Conservation (phyloP, 495 filamentous ascomycete species). For the Letharia columbiana region DNA sequence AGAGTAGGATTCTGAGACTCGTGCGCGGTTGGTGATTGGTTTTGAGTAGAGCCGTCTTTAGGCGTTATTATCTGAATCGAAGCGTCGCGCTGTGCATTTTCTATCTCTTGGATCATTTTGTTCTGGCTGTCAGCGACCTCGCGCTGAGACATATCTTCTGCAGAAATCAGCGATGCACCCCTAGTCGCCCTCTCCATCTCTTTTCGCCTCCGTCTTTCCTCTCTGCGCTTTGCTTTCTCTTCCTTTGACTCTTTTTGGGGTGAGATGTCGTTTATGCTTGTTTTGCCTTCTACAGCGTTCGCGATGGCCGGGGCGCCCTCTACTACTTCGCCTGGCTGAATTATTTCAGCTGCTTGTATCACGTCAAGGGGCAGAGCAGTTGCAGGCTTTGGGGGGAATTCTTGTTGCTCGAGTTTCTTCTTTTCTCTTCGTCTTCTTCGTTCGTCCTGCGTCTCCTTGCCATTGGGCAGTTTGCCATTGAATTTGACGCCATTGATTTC, state of each 20-base stretch:
- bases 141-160: not conserved
- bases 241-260: not conserved
- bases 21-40: not conserved
- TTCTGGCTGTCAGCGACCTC: not conserved
- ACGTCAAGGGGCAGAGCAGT: conserved; percentile 2
- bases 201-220: not conserved
- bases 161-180: not conserved
- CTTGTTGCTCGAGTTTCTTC: not conserved
- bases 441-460: not conserved
- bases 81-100: not conserved
- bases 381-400: not conserved
- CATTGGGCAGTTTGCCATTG: not conserved
- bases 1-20: not conserved
- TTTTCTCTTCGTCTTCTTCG: conserved; percentile 2
- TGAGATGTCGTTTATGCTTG: not conserved
- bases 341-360: conserved; percentile 3
- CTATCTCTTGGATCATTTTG: not conserved
- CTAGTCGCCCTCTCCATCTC: not conserved
- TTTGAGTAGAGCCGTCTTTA: not conserved
- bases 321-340: conserved; percentile 13
- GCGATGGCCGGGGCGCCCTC: conserved; percentile 1
- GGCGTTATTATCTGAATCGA: not conserved
- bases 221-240: conserved; percentile 3
- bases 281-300: not conserved
- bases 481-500: not conserved